phyloP scores from a whole-genome alignment of 1,139 yeast species.

The Taphrina flavorubra region DNA sequence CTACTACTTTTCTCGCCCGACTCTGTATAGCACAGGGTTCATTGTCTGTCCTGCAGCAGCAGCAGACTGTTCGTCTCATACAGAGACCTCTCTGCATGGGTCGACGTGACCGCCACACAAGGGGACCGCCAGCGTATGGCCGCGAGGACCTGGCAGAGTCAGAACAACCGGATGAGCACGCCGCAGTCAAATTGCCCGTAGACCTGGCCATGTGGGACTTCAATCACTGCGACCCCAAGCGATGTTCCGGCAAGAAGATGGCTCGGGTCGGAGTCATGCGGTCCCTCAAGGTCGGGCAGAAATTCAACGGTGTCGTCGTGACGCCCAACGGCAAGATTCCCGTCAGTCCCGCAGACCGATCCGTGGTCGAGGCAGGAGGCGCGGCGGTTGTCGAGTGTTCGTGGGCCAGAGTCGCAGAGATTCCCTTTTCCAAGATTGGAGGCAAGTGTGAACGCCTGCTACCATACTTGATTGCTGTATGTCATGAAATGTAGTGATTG shows the following conservation, averaged over 20 bases:
- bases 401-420: constrained; percentile 95
- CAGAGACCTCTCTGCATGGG: constrained; percentile 16
- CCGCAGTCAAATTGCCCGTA: constrained; percentile 64
- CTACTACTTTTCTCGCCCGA: too few relatives aligned
- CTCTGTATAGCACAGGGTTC: not conserved
- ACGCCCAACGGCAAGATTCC: constrained; percentile 91
- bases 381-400: constrained; percentile 98
- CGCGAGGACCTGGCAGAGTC: constrained; percentile 27
- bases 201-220: constrained; percentile 61
- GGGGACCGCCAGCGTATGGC: constrained; percentile 24
- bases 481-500: not conserved
- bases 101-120: constrained; percentile 15
- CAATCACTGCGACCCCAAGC: constrained; percentile 97
- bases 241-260: constrained; percentile 94
- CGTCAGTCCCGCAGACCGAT: constrained; percentile 86
- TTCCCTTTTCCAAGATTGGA: constrained; percentile 92
- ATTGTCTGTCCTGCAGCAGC: too few relatives aligned
- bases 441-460: constrained; percentile 75
- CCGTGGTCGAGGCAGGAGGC: constrained; percentile 77
- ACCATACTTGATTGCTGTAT: constrained; percentile 35
- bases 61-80: not conserved
- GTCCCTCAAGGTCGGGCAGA: constrained; percentile 83
- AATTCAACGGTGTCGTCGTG: constrained; percentile 86
- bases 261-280: constrained; percentile 85
- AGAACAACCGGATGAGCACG: constrained; percentile 6